Evolutionary conservation across 805 yeast species (phyloP).

Genomic region (Ogataea paraovalis): DNA sequence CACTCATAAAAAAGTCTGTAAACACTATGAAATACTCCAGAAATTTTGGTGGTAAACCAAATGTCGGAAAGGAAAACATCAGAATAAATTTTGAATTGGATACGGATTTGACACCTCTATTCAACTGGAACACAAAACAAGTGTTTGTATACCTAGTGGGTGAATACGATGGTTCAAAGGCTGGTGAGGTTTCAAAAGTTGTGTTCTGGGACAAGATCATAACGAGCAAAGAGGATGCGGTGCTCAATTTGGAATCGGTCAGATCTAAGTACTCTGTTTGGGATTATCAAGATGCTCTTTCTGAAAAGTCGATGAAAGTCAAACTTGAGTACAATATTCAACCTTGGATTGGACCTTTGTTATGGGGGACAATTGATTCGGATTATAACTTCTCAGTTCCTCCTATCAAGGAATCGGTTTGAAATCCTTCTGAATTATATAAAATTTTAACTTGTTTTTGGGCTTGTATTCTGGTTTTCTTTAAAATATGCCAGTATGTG

Average conservation of each 20-base stretch:
- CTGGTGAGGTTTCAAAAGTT: slow-evolving; percentile 43
- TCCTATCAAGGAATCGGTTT: not conserved
- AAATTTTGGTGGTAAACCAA: slow-evolving; percentile 54
- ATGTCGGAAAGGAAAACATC: slow-evolving; percentile 73
- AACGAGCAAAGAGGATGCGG: slow-evolving; percentile 52
- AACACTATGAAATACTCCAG: slow-evolving; percentile 23
- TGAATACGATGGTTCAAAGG: slow-evolving; percentile 57
- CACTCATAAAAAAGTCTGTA: slow-evolving; percentile 20
- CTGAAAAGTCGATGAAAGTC: slow-evolving; percentile 62
- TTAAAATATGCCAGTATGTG: no score
- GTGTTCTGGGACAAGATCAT: slow-evolving; percentile 92
- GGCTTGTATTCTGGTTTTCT: not conserved
- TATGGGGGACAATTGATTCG: slow-evolving; percentile 54
- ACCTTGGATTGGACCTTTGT: slow-evolving; percentile 80
- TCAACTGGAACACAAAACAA: slow-evolving; percentile 97
- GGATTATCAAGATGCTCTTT: slow-evolving; percentile 66
- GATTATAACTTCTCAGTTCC: slow-evolving; percentile 23
- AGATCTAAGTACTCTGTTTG: slow-evolving; percentile 81
- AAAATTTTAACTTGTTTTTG: not conserved
- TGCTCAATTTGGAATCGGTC: slow-evolving; percentile 44
- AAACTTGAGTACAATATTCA: slow-evolving; percentile 87
- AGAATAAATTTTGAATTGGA: slow-evolving; percentile 68
- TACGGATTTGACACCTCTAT: slow-evolving; percentile 70
- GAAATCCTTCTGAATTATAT: not conserved
- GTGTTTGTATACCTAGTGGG: slow-evolving; percentile 89